Evolutionary conservation across 305 asterid species (phyloP).

Genomic region (Caryopteris hybrid): DNA sequence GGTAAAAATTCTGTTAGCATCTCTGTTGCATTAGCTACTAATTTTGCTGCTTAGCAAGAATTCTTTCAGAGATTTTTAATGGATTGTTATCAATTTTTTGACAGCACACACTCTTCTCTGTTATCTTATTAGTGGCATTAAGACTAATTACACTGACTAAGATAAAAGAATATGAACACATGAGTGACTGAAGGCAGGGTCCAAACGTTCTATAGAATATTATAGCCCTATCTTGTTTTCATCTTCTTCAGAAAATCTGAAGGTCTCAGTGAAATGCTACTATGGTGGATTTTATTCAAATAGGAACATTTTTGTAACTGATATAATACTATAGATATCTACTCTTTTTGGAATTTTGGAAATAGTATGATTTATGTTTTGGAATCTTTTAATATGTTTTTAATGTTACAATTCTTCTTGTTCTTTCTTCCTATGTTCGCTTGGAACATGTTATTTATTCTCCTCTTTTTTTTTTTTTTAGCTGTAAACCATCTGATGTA

Average conservation of each 20-base stretch:
- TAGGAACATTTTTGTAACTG: background rate
- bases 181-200: background rate
- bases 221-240: background rate
- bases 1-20: constrained; percentile 5
- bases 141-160: background rate
- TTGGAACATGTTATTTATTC: background rate
- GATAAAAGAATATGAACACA: background rate
- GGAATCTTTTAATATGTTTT: no score
- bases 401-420: background rate
- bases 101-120: background rate
- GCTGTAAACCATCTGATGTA: background rate
- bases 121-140: background rate
- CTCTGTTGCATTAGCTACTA: background rate
- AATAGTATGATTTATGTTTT: no score
- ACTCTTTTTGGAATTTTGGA: background rate
- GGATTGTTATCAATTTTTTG: constrained; percentile 5
- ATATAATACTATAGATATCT: background rate
- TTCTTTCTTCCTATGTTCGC: background rate
- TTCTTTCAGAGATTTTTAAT: background rate
- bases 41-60: constrained; percentile 6
- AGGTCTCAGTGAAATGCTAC: background rate
- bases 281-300: background rate
- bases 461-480: background rate
- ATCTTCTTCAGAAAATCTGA: background rate
- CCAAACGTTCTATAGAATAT: background rate